Percentiles rank a stretch among this genome's conserved stretches.
phyloP scores from a whole-genome alignment of 352 stramenopile genomes.

The Aphanomyces cochlioides region DNA sequence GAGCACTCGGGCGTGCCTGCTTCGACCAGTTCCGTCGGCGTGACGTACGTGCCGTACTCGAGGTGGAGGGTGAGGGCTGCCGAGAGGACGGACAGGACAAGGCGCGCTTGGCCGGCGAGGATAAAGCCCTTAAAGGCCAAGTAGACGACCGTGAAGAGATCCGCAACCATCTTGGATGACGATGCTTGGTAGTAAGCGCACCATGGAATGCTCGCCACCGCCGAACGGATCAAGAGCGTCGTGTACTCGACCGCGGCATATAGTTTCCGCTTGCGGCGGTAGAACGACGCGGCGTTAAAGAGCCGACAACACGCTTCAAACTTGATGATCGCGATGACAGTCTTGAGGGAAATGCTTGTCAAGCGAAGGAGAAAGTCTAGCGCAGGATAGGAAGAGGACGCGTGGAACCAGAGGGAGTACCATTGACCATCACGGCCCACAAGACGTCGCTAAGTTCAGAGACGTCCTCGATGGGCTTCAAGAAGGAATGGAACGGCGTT shows the following conservation, averaged over 20 bases:
- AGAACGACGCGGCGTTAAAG: slow-evolving; percentile 41
- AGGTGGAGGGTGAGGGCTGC: slow-evolving; percentile 61
- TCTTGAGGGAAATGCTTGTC: slow-evolving; percentile 56
- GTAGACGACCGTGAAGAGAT: slow-evolving; percentile 74
- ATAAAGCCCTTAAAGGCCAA: slow-evolving; percentile 45
- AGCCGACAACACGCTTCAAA: slow-evolving; percentile 36
- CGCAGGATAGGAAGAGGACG: not conserved
- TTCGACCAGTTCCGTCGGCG: slow-evolving; percentile 55
- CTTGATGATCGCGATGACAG: slow-evolving; percentile 48
- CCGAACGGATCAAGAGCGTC: slow-evolving; percentile 62
- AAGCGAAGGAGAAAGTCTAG: slow-evolving; percentile 72
- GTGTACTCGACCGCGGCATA: slow-evolving; percentile 72
- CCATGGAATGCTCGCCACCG: slow-evolving; percentile 61
- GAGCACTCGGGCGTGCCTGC: slow-evolving; percentile 63
- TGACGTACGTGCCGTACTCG: slow-evolving; percentile 66
- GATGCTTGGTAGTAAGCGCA: slow-evolving; percentile 74
- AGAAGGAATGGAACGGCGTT: slow-evolving; percentile 57
- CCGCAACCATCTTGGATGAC: slow-evolving; percentile 64
- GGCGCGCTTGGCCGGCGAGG: slow-evolving; percentile 4
- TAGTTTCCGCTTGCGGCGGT: slow-evolving; percentile 73
- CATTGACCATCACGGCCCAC: slow-evolving; percentile 73
- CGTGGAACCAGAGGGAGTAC: slow-evolving; percentile 32
- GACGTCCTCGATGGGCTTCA: slow-evolving; percentile 38
- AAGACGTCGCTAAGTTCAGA: slow-evolving; percentile 58
- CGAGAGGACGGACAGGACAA: slow-evolving; percentile 22